A percentile compares a stretch with the other conserved stretches of the same genome.
These are phyloP conservation scores for Drechslerella coelobrocha DNA, from an alignment of 2,329 filamentous ascomycete genomes.

Conservation along the genomic window DNA sequence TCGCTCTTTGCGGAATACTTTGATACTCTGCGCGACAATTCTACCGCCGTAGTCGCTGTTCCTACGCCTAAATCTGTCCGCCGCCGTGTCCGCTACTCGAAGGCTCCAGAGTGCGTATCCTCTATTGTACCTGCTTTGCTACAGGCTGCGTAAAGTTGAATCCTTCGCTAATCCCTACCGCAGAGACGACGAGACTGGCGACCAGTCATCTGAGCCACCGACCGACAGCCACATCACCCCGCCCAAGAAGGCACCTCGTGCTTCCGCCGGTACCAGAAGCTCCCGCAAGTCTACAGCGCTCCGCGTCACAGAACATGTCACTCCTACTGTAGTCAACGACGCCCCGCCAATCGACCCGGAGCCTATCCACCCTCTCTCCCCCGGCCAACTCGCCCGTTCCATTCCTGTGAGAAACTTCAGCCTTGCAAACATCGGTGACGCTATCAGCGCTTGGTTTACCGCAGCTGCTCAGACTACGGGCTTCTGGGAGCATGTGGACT, in stretches of 20 bases:
- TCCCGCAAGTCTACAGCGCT: conserved; percentile 27
- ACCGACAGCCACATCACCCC: conserved; percentile 39
- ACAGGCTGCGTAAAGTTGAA: background rate
- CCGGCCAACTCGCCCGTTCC: conserved; percentile 31
- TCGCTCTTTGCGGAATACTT: conserved; percentile 40
- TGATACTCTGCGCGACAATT: conserved; percentile 33
- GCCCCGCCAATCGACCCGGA: conserved; percentile 27
- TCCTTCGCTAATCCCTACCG: background rate
- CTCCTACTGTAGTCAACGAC: conserved; percentile 3
- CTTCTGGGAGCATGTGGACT: conserved; percentile 45
- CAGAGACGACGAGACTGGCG: conserved; percentile 34
- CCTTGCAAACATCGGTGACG: conserved; percentile 31
- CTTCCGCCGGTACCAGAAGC: conserved; percentile 14
- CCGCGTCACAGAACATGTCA: background rate
- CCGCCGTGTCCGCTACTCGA: conserved; percentile 35
- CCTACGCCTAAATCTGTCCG: conserved; percentile 26
- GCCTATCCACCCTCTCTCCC: conserved; percentile 34
- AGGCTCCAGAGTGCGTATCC: conserved; percentile 40
- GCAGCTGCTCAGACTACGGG: conserved; percentile 41
- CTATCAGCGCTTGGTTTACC: conserved; percentile 32
- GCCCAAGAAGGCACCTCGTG: conserved; percentile 20
- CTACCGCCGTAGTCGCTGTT: conserved; percentile 6
- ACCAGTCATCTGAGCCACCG: conserved; percentile 41
- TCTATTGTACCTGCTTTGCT: background rate
- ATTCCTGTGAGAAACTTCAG: conserved; percentile 43